Evolutionary conservation across 202 grass and related monocot genomes (phyloP), one percentile per base, ranked within the genome.

Genomic region (Setaria italica): DNA sequence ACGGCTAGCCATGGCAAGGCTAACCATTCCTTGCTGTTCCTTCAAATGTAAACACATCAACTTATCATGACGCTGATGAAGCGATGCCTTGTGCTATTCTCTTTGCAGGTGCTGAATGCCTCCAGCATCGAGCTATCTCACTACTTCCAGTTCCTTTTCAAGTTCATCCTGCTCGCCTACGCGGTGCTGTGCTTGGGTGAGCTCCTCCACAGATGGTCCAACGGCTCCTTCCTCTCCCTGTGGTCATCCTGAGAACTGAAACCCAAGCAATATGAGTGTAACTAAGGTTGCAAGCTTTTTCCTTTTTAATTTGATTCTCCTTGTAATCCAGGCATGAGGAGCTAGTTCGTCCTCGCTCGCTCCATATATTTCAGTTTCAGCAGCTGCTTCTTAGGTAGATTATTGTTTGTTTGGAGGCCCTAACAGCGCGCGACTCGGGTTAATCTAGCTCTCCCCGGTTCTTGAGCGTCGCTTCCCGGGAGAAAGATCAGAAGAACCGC

Each of bases 131-230:
- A 88, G 57, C 76, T 92, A 12, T 76, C 92, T 13, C 85, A 78
- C 70, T 88, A 90, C 84, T 83, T 94, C 37, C 87, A 90, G 86
- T 78, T 83, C 83, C 68, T 91, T 51, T 77, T 90, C 92, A 94
- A 94, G 89, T 83, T 94, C 67, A 43, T 90, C 74, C 47, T 94
- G 46, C 78, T 94, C 4, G 84, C 81, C 0, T 94, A 94, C 66
- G 92, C 92, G 17, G 45, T 81, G 81, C 74, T 94, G 62, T 94
- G 78, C 79, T 87, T 94, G 47, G 60, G 60, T 20, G 73, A 92
- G 30, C 64, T 95, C 66, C 79, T 95, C 45, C 85, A 84, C 63
- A 88, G 78, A 83, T 92, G 69, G 84, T 88, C 85, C 14, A 85
- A 43, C 11, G 47, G 82, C 32, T 67, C 82, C 80, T 59, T 84